phyloP scores from a whole-genome alignment of 345 rosid species.

The Heritiera littoralis region DNA sequence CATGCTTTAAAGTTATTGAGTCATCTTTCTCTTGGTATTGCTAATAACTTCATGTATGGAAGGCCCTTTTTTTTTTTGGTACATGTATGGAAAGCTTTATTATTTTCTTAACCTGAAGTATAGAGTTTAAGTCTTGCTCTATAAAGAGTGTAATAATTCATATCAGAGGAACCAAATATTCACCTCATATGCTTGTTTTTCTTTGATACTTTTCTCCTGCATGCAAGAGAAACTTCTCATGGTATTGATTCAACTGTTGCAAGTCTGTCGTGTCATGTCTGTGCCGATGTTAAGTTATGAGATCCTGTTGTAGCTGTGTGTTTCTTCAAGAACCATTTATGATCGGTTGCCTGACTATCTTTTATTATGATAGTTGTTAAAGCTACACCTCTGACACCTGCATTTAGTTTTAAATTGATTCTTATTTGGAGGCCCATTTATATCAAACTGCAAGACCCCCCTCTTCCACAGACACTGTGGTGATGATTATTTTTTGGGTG shows the following conservation, averaged over 20 bases:
- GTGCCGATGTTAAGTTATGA: background rate
- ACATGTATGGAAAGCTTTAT: background rate
- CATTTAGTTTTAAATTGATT: no score
- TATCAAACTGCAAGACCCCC: background rate
- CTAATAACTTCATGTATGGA: background rate
- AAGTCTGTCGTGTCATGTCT: background rate
- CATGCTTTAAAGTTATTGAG: background rate
- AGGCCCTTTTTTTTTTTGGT: no score
- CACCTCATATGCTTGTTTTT: background rate
- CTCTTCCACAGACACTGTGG: background rate
- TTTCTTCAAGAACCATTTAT: background rate
- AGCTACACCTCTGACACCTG: background rate
- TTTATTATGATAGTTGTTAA: background rate
- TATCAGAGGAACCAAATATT: background rate
- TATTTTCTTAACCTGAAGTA: background rate
- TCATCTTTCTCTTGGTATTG: conserved; percentile 11
- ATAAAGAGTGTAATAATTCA: background rate
- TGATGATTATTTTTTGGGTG: background rate
- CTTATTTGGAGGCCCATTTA: no score
- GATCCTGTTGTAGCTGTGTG: background rate
- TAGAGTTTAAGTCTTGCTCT: background rate
- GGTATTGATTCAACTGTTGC: background rate
- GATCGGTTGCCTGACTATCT: no score
- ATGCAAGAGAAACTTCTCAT: background rate
- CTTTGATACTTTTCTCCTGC: background rate